Percentiles rank a stretch among this genome's conserved stretches.
phyloP scores from a whole-genome alignment of 257 asterid species.

The Anisodus acutangulus region DNA sequence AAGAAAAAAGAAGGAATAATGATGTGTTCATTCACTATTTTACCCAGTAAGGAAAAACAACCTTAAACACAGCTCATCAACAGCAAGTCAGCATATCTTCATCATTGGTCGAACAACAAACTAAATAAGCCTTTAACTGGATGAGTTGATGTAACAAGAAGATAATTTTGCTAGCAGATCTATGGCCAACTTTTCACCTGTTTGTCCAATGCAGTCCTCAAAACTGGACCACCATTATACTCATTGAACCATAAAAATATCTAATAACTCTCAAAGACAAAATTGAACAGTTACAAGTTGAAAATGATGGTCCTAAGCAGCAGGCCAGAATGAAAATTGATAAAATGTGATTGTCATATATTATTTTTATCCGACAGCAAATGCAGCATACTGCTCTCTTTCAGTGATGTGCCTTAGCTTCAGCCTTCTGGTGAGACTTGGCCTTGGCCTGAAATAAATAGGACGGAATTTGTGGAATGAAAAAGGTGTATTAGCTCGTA shows the following conservation, averaged over 20 bases:
- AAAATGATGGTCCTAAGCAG: conserved; percentile 44
- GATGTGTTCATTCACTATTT: neutral
- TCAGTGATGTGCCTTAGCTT: conserved; percentile 71
- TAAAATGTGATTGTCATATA: conserved; percentile 35
- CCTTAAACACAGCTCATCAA: neutral
- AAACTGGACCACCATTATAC: conserved; percentile 28
- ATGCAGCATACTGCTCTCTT: conserved; percentile 28
- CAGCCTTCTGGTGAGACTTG: conserved; percentile 75
- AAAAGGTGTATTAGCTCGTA: neutral
- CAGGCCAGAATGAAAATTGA: conserved; percentile 43
- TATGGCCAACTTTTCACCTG: neutral
- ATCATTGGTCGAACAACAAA: neutral
- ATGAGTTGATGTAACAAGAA: neutral
- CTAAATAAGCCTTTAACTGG: neutral
- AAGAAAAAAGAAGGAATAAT: neutral
- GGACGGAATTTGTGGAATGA: neutral
- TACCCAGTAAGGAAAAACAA: neutral
- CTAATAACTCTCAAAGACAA: conserved; percentile 31
- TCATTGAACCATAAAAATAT: conserved; percentile 32
- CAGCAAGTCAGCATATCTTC: neutral
- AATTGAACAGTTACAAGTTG: conserved; percentile 36
- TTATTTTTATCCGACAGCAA: conserved; percentile 48
- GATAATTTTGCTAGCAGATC: conserved; percentile 22
- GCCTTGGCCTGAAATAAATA: conserved; percentile 52
- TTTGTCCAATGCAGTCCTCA: neutral